Evolutionary conservation across 1,284 basidiomycete species (phyloP), one percentile per base, ranked within the genome.

Genomic region (Polyporus tsugae): DNA sequence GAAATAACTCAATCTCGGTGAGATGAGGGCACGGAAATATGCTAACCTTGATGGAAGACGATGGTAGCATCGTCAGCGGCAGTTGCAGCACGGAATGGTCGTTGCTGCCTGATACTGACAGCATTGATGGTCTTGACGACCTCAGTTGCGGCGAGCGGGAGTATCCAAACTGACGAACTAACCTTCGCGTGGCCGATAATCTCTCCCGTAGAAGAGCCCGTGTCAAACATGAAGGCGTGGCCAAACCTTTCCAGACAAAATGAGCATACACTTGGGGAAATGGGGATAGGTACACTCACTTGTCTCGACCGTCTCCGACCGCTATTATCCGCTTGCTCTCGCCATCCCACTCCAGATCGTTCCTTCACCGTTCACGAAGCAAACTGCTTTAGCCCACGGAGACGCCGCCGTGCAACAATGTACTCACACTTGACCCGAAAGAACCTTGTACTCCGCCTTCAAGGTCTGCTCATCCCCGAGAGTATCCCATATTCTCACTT

Each of bases 281-380:
- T 4, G 22, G 4, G 7, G 10, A 38, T 1, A 33, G 9, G 19
- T 13, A 39, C 25, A 80, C 89, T 72, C 69, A 95, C 91, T 91
- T 94, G 77, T 97, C 97, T 71, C 91, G 88, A 52, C 97, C 97
- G 71, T 98, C 95, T 60, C 98, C 98, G n/a, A 96, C 97, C 19
- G 93, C 96, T 62, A 99, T 93, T 73, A 99, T 93, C 17, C 98
- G 89, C 81, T 99, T 98, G 77, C 94, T 95, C 80, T 99, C 98
- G 4, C 93, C 94, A 77, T 99, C 98, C 96, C 97, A 99, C 25
- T 92, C 92, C 6, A 99, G 87, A 81, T 99, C 98, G 75, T 96
- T 97, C 75, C 93, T 94, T 71, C 70, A 73, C 19, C 17, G 44
- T 59, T 22, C 63, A 57, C 36, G 42, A 33, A 67, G 25, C 41